Percentiles rank a stretch among this genome's conserved stretches.
phyloP scores from a whole-genome alignment of 2,329 filamentous ascomycete genomes.

The Colletotrichum sp. region DNA sequence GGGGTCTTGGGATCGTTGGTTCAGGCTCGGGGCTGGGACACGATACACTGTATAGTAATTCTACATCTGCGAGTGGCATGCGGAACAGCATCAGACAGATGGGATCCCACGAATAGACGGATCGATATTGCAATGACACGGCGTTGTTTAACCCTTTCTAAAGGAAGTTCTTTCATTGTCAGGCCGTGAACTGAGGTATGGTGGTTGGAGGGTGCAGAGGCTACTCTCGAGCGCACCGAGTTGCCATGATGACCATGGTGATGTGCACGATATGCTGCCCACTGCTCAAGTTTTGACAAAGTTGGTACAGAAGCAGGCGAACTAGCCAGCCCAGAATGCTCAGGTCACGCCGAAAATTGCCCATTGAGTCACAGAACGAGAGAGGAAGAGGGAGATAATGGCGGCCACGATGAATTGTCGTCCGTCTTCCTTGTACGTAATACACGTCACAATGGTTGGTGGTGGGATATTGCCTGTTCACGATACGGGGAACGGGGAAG shows the following conservation, averaged over 20 bases:
- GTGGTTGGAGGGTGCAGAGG: neutral
- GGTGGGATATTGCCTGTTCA: conserved; percentile 10
- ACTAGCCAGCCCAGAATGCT: neutral
- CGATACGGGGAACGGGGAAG: neutral
- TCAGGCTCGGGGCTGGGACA: conserved; percentile 17
- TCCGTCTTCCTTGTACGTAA: conserved; percentile 16
- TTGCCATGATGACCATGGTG: neutral
- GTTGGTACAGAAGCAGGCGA: neutral
- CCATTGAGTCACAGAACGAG: neutral
- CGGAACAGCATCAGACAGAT: conserved; percentile 15
- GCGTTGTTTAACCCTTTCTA: neutral
- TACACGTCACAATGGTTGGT: neutral
- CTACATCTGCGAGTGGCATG: conserved; percentile 18
- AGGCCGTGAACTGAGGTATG: neutral
- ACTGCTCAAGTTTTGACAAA: neutral
- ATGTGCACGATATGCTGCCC: neutral
- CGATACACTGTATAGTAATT: conserved; percentile 24
- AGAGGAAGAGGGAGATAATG: neutral
- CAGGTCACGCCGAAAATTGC: neutral
- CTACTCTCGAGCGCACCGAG: neutral
- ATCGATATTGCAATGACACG: conserved; percentile 9
- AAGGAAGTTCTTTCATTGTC: neutral
- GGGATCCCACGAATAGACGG: conserved; percentile 17
- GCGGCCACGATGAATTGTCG: neutral
- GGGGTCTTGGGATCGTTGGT: conserved; percentile 12